Evolutionary conservation across 345 rosid genomes (phyloP), one percentile per base, ranked within the genome.

Genomic region (Conringia planisiliqua): DNA sequence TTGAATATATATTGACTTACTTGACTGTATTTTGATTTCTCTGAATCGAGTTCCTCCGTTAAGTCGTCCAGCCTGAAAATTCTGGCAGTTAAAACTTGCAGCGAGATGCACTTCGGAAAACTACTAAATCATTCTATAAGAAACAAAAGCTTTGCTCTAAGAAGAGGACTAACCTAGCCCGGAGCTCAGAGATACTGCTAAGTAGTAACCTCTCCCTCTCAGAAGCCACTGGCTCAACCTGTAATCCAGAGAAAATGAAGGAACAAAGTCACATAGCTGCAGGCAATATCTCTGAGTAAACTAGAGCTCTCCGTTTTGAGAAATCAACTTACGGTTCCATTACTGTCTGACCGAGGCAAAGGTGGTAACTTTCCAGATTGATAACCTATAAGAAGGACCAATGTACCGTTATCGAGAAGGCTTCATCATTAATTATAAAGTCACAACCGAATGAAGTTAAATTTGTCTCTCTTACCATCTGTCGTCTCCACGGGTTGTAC

Each of bases 311-410:
- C 5, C 10, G 12, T 48, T 54, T 51, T 10, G 16, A 39, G 27
- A 46, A 54, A 55, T 44, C 26, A 50, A 76, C 90, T 84, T 76
- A 95, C 97, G 54, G 39, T 85, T 81, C 90, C 97, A 82, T 87
- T 92, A 77, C 70, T 89, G 79, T 92, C 99, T 12, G 81, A 54
- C 67, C 73, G 95, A 71, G 97, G 88, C 68, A 87, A 78, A 0
- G 86, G 89, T 18, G 93, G 97, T 83, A 90, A 85, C 83, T 92
- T 96, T 65, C 98, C 97, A 65, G 87, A 89, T 80, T 86, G 98
- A 71, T 80, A 62, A 56, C 76, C 96, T 92, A 89, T 50, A 82
- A 80, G 57, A 75, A 65, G 10, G 35, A 60, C 33, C 42, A 57
- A 68, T 42, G 55, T 35, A 60, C 13, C 7, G 4, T 58, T 26